Percentiles rank a stretch among this genome's conserved stretches.
Conservation (phyloP, 129 eudicot genomes). For the Flaveria linearis region DNA sequence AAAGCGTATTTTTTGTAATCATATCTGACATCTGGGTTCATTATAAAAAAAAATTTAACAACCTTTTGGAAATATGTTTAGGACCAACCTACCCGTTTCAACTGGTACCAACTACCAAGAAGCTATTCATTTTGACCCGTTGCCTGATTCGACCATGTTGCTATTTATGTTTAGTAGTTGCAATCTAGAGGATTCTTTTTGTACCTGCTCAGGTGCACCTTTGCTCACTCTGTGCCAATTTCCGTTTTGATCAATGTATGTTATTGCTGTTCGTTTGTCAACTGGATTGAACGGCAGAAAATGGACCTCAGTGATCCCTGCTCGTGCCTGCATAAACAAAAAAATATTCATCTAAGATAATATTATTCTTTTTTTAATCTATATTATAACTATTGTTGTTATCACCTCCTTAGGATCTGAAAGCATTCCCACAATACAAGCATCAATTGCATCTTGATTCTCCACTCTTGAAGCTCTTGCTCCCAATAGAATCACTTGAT, state of each 20-base stretch:
- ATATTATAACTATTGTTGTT: background rate
- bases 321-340: constrained; percentile 57
- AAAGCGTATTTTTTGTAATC: background rate
- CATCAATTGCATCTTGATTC: constrained; percentile 91
- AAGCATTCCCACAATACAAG: constrained; percentile 84
- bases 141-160: background rate
- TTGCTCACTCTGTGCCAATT: constrained; percentile 86
- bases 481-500: constrained; percentile 53
- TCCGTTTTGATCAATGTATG: constrained; percentile 61
- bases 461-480: constrained; percentile 95
- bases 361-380: background rate
- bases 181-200: background rate
- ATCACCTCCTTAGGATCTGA: constrained; percentile 76
- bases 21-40: background rate
- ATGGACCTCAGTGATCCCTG: constrained; percentile 82
- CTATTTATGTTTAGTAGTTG: background rate
- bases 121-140: too few relatives aligned
- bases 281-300: constrained; percentile 88
- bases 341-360: background rate
- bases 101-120: background rate
- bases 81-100: background rate
- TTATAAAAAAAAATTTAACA: background rate
- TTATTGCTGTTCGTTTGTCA: constrained; percentile 84
- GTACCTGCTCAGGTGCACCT: constrained; percentile 96
- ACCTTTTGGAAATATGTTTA: background rate